Conservation (phyloP, 2,329 filamentous ascomycete genomes). For the Penicillium sp. region DNA sequence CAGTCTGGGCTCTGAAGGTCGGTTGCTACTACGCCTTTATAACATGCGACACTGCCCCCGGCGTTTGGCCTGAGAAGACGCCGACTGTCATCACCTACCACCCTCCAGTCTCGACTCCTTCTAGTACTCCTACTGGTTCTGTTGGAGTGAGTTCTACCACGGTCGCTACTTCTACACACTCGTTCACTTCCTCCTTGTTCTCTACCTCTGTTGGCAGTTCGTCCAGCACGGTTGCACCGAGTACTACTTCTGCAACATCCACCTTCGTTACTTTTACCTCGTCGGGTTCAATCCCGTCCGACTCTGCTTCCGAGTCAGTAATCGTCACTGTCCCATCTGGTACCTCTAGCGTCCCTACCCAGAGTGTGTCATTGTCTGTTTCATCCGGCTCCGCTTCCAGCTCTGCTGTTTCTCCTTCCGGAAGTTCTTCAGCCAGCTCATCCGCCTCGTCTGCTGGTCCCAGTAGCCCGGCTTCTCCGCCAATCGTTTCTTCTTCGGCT, state of each 20-base stretch:
- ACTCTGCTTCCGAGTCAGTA: slow-evolving; percentile 4
- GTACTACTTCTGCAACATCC: slow-evolving; percentile 1
- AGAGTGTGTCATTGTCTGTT: background rate
- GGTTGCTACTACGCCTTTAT: slow-evolving; percentile 33
- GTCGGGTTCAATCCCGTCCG: background rate
- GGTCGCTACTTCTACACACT: slow-evolving; percentile 1
- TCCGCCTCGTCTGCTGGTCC: background rate
- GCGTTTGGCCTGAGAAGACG: slow-evolving; percentile 24
- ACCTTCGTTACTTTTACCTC: slow-evolving; percentile 13
- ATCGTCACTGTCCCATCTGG: slow-evolving; percentile 4
- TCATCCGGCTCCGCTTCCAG: slow-evolving; percentile 5
- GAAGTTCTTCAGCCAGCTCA: background rate
- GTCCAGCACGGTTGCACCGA: background rate
- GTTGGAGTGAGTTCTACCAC: slow-evolving; percentile 2
- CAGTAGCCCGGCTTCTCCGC: background rate
- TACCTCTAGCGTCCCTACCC: background rate
- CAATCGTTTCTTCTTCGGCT: background rate
- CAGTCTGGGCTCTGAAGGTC: slow-evolving; percentile 21
- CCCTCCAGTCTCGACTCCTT: slow-evolving; percentile 6
- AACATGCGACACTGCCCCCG: slow-evolving; percentile 31
- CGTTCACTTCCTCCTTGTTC: slow-evolving; percentile 5
- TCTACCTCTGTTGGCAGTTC: background rate
- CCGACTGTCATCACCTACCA: slow-evolving; percentile 24
- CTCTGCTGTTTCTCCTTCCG: background rate
- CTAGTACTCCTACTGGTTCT: slow-evolving; percentile 11